A percentile compares a stretch with the other conserved stretches of the same genome.
phyloP scores from a whole-genome alignment of 768 basidiomycete species.

The Pleurotus eryngii region DNA sequence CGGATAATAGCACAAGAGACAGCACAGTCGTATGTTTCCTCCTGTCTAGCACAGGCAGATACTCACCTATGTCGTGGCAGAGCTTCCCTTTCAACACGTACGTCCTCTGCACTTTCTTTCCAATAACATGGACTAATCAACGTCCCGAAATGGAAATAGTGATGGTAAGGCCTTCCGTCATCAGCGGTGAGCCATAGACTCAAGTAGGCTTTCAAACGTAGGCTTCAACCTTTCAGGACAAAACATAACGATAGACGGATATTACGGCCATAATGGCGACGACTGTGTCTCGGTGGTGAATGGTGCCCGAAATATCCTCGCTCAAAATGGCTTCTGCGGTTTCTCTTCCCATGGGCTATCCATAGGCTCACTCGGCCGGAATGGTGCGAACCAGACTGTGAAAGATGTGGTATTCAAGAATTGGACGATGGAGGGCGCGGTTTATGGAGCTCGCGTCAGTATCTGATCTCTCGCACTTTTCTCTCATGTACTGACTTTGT shows the following conservation, averaged over 20 bases:
- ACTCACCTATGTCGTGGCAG: conserved; percentile 11
- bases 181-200: no score
- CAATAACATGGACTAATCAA: not conserved
- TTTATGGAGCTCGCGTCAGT: conserved; percentile 41
- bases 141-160: conserved; percentile 10
- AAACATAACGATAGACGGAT: conserved; percentile 39
- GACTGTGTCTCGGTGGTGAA: conserved; percentile 47
- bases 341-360: conserved; percentile 47
- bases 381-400: conserved; percentile 37
- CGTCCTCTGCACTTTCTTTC: conserved; percentile 14
- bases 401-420: conserved; percentile 43
- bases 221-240: conserved; percentile 36
- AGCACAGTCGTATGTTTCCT: conserved; percentile 26
- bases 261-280: conserved; percentile 45
- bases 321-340: conserved; percentile 40
- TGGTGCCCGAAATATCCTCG: conserved; percentile 41
- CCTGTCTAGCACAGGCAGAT: not conserved
- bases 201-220: not conserved
- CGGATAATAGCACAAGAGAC: conserved; percentile 35
- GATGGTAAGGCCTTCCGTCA: conserved; percentile 17
- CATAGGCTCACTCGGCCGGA: conserved; percentile 42
- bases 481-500: conserved; percentile 12
- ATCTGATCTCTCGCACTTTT: not conserved
- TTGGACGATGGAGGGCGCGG: conserved; percentile 47
- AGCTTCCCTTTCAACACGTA: conserved; percentile 45